Percentiles rank a stretch among this genome's conserved stretches.
These are phyloP conservation scores for Thuja plicata DNA, from an alignment of 83 land plant species.

Conservation along the genomic window DNA sequence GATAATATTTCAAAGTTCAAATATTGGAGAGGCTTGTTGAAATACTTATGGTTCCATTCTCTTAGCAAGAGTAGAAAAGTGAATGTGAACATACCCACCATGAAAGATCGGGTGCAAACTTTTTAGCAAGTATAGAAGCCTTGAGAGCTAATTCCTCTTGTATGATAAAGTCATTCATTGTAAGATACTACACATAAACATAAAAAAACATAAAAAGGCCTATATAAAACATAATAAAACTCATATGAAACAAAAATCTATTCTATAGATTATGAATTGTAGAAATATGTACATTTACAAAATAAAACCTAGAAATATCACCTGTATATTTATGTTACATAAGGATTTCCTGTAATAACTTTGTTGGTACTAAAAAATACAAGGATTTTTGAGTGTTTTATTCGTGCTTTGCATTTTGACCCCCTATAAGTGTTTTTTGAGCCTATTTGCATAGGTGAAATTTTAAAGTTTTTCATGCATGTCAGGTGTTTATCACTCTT, in stretches of 20 bases:
- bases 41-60: no score
- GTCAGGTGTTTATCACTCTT: no score
- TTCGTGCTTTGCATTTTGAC: no score
- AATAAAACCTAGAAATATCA: not conserved
- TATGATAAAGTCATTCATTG: constrained; percentile 96
- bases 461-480: no score
- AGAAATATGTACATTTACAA: not conserved
- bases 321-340: not conserved
- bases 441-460: no score
- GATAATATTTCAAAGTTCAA: no score
- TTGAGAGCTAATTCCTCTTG: constrained; percentile 97
- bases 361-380: no score
- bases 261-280: not conserved
- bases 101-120: constrained; percentile 96
- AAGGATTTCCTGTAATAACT: constrained; percentile 84
- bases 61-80: no score
- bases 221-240: not conserved
- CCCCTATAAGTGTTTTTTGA: no score
- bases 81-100: constrained; percentile 82
- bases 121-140: constrained; percentile 98
- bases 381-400: no score
- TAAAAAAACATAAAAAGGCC: not conserved
- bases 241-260: not conserved
- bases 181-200: constrained; percentile 67
- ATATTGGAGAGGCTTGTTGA: no score